Base-by-base conservation (phyloP, 148 eudicot species). In the Cornus kousa region DNA sequence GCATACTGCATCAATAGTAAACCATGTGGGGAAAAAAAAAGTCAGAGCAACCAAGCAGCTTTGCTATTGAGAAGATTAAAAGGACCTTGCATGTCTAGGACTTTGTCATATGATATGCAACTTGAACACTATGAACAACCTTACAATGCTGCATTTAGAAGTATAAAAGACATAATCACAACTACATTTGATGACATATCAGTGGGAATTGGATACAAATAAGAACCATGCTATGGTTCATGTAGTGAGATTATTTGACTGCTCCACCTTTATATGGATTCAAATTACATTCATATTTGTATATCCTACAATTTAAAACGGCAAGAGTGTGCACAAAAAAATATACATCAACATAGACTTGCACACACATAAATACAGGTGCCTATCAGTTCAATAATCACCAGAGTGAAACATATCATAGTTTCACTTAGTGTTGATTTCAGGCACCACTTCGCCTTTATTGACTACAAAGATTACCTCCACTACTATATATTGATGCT, bases 1-100 rank as follows among this genome's bases (percentile, higher is more conserved):
- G 87, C 87, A 82, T 66, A 88, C 99, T 96, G 98, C 93, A 91
- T 60, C 64, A 81, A 68, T 7, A 74, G 22, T 1, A 74, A 71
- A 69, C 19, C 17, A 53, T 22, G 46, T 50, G 64, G 10, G 31
- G 31, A 28, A 69, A 31, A 67, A 67, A 23, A 20, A 39, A 69
- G 74, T 69, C 23, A 70, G 39, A 24, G 23, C 20, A 9, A 39
- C 48, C 35, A 22, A 6, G 48, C 24, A 74, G 32, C 7, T 17
- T 68, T 20, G 17, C 19, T 50, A 80, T 76, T 65, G 57, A 69
- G 68, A 66, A 71, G 69, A 74, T 40, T n/a, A 74, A 28, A 72
- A 48, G 14, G 74, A 0, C 31, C 46, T 4, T 0, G 17, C 60
- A 48, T 48, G 35, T 14, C 12, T 11, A 20, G 31, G 50, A 48